Percentiles rank a stretch among this genome's conserved stretches.
Conservation (phyloP, 805 yeast species). For the Yarrowia sp. region DNA sequence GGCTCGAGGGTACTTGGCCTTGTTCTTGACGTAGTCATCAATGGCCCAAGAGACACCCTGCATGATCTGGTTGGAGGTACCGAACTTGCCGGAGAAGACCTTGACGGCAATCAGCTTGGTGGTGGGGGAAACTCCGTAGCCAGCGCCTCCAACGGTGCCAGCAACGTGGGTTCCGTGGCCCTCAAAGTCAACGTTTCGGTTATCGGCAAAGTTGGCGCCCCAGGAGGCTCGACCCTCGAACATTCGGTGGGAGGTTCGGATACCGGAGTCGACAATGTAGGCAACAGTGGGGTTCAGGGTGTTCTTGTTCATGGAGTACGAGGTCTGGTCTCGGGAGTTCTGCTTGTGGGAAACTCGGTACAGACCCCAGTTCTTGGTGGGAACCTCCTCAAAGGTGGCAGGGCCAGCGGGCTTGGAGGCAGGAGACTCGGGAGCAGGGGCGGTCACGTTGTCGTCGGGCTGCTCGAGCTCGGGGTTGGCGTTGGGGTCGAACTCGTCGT, state of each 20-base stretch:
- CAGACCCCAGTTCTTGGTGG: conserved; percentile 16
- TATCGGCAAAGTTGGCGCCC: conserved; percentile 58
- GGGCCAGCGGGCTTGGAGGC: background rate
- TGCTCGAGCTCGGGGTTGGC: too few species aligned
- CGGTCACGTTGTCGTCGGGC: too few species aligned
- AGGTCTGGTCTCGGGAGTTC: conserved; percentile 6
- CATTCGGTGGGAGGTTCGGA: conserved; percentile 55
- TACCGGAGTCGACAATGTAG: conserved; percentile 69
- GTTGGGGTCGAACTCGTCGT: too few species aligned
- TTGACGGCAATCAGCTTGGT: conserved; percentile 61
- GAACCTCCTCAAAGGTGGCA: background rate
- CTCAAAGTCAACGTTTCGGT: conserved; percentile 57
- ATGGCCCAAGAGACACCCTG: conserved; percentile 65
- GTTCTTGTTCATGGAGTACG: conserved; percentile 12
- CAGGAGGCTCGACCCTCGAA: conserved; percentile 63
- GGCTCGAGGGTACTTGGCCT: conserved; percentile 18
- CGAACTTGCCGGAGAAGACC: conserved; percentile 64
- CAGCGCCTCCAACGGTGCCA: conserved; percentile 61
- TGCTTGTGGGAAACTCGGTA: conserved; percentile 10
- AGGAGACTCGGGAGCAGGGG: background rate
- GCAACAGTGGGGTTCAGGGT: conserved; percentile 45
- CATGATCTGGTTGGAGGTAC: conserved; percentile 61
- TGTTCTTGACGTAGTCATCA: conserved; percentile 42
- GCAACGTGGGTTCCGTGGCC: conserved; percentile 71
- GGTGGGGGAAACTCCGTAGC: conserved; percentile 62